Evolutionary conservation across 106 monocot species (phyloP).

Genomic region (Acorus calamus): DNA sequence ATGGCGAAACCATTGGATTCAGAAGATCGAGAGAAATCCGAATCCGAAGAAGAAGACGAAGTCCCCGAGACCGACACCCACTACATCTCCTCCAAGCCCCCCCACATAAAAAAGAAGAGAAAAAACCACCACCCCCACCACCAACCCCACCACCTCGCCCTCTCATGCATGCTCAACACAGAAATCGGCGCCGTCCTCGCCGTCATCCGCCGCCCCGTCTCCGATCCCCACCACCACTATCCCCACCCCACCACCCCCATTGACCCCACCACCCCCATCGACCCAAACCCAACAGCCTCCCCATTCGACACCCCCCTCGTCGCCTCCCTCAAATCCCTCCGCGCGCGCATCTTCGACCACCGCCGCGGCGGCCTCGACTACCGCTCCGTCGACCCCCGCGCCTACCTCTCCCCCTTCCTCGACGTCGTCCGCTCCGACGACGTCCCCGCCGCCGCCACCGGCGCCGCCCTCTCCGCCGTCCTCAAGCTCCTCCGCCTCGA

Average conservation of each 20-base stretch:
- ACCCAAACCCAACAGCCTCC: background rate
- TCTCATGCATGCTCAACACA: constrained; percentile 96
- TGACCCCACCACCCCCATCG: constrained; percentile 1
- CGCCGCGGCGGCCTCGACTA: constrained; percentile 16
- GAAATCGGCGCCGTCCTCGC: constrained; percentile 79
- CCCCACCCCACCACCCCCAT: constrained; percentile 1
- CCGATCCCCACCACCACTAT: constrained; percentile 5
- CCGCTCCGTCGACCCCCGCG: constrained; percentile 33
- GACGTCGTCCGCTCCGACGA: constrained; percentile 72
- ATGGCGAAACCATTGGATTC: no score
- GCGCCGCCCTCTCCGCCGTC: constrained; percentile 54
- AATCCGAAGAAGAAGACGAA: no score
- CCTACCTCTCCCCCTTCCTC: constrained; percentile 60
- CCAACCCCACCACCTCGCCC: constrained; percentile 45
- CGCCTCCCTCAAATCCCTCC: constrained; percentile 63
- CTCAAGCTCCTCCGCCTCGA: constrained; percentile 62
- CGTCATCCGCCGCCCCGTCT: constrained; percentile 52
- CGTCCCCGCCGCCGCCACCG: constrained; percentile 63
- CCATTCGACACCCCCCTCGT: constrained; percentile 23
- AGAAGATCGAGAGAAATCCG: no score
- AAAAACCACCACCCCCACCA: background rate
- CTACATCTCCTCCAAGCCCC: no score
- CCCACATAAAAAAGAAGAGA: no score
- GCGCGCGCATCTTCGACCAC: constrained; percentile 66
- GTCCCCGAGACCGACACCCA: no score